Conservation (phyloP, 768 basidiomycete genomes). For the Boletus rex-veris region DNA sequence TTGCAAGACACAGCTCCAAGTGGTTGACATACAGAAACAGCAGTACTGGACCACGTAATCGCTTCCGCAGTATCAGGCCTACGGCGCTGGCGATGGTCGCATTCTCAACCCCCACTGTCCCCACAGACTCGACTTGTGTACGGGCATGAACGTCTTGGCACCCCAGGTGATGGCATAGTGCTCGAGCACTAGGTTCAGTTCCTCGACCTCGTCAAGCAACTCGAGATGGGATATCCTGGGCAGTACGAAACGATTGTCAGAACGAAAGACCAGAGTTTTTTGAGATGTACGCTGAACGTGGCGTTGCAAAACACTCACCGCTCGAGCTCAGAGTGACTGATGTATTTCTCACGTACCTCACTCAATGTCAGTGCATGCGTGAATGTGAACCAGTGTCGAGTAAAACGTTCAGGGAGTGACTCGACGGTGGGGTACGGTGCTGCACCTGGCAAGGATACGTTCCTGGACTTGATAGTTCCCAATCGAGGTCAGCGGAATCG, state of each 20-base stretch:
- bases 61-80: too few relatives aligned
- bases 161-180: constrained; percentile 68
- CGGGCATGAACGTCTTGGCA: constrained; percentile 2
- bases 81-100: neutral
- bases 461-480: constrained; percentile 49
- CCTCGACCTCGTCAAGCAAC: constrained; percentile 82
- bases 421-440: constrained; percentile 54
- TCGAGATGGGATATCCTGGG: constrained; percentile 75
- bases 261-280: too few relatives aligned
- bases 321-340: constrained; percentile 44
- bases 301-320: constrained; percentile 36
- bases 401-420: constrained; percentile 56
- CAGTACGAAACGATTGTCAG: too few relatives aligned
- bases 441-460: constrained; percentile 71
- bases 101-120: constrained; percentile 11
- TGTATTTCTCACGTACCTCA: constrained; percentile 43
- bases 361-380: constrained; percentile 7
- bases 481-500: too few relatives aligned
- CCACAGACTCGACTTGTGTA: constrained; percentile 4
- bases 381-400: constrained; percentile 48
- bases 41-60: too few relatives aligned
- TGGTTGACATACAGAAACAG: too few relatives aligned
- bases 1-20: too few relatives aligned
- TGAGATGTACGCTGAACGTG: too few relatives aligned
- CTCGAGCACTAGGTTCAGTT: constrained; percentile 65